phyloP scores from a whole-genome alignment of 495 filamentous ascomycete genomes.

The Xylaria bambusicola region DNA sequence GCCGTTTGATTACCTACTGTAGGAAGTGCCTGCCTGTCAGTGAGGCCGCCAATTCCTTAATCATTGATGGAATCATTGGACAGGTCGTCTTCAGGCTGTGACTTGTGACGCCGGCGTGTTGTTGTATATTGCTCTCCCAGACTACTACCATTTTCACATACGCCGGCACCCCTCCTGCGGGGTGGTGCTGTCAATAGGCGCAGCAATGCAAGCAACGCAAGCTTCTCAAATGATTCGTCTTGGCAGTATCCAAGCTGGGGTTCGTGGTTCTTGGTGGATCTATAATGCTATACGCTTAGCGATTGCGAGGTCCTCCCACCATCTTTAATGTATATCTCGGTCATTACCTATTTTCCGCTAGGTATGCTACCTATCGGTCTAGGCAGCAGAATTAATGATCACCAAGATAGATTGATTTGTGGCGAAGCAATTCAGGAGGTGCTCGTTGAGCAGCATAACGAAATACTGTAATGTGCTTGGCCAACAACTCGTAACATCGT shows the following conservation, averaged over 20 bases:
- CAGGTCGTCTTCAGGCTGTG: too few relatives aligned
- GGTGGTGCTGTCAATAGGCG: background rate
- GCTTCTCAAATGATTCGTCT: constrained; percentile 3
- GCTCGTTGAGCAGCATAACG: background rate
- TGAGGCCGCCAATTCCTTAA: background rate
- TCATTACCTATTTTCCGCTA: too few relatives aligned
- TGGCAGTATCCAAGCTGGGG: background rate
- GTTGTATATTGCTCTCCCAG: too few relatives aligned
- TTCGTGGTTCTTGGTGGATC: background rate
- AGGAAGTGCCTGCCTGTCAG: background rate
- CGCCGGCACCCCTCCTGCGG: background rate
- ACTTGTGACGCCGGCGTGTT: too few relatives aligned
- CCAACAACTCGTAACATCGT: background rate
- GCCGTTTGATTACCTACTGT: background rate
- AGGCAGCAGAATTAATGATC: background rate
- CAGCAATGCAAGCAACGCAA: constrained; percentile 6
- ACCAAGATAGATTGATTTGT: constrained; percentile 7
- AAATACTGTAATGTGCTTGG: constrained; percentile 4
- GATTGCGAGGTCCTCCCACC: too few relatives aligned
- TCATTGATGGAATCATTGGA: too few relatives aligned
- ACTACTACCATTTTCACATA: background rate
- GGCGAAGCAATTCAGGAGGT: constrained; percentile 10
- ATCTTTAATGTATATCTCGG: too few relatives aligned
- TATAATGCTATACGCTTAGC: background rate
- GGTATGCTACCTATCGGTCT: background rate